These are phyloP conservation scores for Ceratocystis diversiconidia DNA, from an alignment of 2,329 filamentous ascomycete species.

Conservation along the genomic window DNA sequence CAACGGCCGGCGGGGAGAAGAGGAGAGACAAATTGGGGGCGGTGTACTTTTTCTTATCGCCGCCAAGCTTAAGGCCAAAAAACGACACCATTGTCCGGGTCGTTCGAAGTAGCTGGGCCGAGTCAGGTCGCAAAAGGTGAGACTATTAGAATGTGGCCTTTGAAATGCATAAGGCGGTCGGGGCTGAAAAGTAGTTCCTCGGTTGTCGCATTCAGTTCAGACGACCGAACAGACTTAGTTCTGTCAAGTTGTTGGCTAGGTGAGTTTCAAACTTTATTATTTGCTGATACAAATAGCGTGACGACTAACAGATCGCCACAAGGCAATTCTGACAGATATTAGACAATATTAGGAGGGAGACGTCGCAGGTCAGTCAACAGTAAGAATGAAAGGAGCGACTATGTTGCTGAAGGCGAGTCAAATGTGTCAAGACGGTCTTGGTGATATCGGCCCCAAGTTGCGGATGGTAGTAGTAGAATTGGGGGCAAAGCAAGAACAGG, in stretches of 20 bases:
- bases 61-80: conserved; percentile 42
- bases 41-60: conserved; percentile 42
- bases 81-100: conserved; percentile 37
- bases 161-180: not conserved
- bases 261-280: not conserved
- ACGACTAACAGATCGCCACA: not conserved
- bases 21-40: conserved; percentile 20
- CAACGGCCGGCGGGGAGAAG: not conserved
- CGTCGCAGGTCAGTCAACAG: conserved; percentile 14
- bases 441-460: not conserved
- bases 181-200: not conserved
- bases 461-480: not conserved
- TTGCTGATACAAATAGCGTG: not conserved
- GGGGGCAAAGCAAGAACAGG: not conserved
- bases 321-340: not conserved
- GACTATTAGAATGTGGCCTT: not conserved
- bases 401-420: conserved; percentile 13
- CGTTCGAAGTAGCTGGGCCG: not conserved
- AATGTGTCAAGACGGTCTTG: not conserved
- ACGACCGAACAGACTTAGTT: not conserved
- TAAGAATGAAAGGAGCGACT: conserved; percentile 15
- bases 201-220: not conserved
- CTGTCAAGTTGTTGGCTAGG: not conserved
- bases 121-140: not conserved
- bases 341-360: not conserved